These are phyloP conservation scores for Colletotrichum lindemuthianum DNA, from an alignment of 2,329 filamentous ascomycete species.

Conservation along the genomic window DNA sequence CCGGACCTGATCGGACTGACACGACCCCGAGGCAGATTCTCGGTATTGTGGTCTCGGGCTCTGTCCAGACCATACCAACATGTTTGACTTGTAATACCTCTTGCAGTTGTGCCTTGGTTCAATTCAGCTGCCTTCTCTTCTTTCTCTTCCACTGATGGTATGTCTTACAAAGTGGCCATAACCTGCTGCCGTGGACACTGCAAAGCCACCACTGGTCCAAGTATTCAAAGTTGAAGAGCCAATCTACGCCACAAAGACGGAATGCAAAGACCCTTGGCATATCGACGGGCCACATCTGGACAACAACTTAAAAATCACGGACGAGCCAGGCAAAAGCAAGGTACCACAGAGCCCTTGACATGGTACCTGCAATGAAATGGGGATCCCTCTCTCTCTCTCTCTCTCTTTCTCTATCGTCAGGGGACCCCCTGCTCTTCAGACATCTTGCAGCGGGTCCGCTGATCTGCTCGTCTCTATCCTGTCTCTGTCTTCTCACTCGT, in stretches of 20 bases:
- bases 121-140: too few species aligned
- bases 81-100: background rate
- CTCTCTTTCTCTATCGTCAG: background rate
- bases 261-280: slow-evolving; percentile 25
- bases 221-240: slow-evolving; percentile 4
- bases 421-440: slow-evolving; percentile 28
- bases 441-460: slow-evolving; percentile 35
- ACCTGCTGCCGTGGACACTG: too few species aligned
- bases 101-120: too few species aligned
- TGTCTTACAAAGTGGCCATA: too few species aligned
- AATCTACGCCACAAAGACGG: slow-evolving; percentile 24
- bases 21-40: background rate
- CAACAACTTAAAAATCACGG: slow-evolving; percentile 36
- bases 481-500: slow-evolving; percentile 26
- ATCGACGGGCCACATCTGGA: slow-evolving; percentile 32
- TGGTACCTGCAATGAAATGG: slow-evolving; percentile 30
- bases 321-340: slow-evolving; percentile 28
- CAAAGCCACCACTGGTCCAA: too few species aligned
- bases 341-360: slow-evolving; percentile 27
- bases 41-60: background rate
- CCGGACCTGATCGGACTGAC: slow-evolving; percentile 4
- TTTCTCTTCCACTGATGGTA: too few species aligned
- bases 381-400: slow-evolving; percentile 5
- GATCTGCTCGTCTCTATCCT: slow-evolving; percentile 36
- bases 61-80: background rate